These are phyloP conservation scores for Boletus smithii DNA, from an alignment of 1,284 basidiomycete genomes.

Conservation along the genomic window DNA sequence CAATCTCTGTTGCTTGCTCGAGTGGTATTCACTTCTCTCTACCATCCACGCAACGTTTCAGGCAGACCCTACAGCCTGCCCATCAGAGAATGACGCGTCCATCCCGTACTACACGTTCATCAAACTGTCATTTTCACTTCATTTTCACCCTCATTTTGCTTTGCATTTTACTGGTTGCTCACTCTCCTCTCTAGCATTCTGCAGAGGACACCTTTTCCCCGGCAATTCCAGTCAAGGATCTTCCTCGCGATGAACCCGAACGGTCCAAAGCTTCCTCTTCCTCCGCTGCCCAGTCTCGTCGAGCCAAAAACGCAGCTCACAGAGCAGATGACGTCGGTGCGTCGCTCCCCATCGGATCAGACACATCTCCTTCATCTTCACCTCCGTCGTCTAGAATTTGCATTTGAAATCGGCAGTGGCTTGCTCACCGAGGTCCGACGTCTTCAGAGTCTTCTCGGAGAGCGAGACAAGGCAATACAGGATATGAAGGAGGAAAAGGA, in stretches of 20 bases:
- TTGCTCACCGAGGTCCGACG: constrained; percentile 85
- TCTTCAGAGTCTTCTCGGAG: constrained; percentile 81
- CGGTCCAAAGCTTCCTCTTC: constrained; percentile 43
- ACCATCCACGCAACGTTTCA: neutral
- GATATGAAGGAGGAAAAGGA: constrained; percentile 87
- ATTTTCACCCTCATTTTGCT: neutral
- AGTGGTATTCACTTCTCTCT: constrained; percentile 1
- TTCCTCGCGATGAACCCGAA: constrained; percentile 42
- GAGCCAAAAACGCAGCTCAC: constrained; percentile 83
- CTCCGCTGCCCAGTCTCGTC: constrained; percentile 71
- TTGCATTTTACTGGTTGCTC: constrained; percentile 6
- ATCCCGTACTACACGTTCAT: constrained; percentile 1
- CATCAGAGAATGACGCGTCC: constrained; percentile 1
- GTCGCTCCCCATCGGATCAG: constrained; percentile 26
- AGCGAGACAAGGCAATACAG: constrained; percentile 85
- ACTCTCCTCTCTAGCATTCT: constrained; percentile 32
- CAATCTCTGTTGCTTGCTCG: neutral
- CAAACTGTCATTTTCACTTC: neutral
- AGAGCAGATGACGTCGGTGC: constrained; percentile 78
- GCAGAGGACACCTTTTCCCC: constrained; percentile 42
- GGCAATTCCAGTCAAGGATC: constrained; percentile 34
- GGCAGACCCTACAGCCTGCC: neutral
- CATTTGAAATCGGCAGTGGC: constrained; percentile 92
- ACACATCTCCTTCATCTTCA: constrained; percentile 9
- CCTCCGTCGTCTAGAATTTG: constrained; percentile 66